These are phyloP conservation scores for Trichomonascaceae sp. DNA, from an alignment of 1,139 yeast genomes.

Conservation along the genomic window DNA sequence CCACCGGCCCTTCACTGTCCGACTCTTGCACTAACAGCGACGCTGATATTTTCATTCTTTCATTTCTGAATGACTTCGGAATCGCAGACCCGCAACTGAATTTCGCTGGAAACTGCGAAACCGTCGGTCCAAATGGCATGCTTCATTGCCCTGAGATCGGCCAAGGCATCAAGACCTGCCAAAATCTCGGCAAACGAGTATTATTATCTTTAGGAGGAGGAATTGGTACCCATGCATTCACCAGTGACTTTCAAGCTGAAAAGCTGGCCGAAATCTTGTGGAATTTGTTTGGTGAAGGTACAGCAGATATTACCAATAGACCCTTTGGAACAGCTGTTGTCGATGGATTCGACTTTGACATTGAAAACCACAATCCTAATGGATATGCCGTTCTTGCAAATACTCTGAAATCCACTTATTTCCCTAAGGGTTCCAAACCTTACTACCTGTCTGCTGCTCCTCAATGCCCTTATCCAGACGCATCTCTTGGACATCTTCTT, in stretches of 20 bases:
- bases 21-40: slow-evolving; percentile 63
- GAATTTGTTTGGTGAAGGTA: slow-evolving; percentile 79
- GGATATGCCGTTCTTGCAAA: slow-evolving; percentile 50
- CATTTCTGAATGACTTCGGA: slow-evolving; percentile 65
- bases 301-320: slow-evolving; percentile 41
- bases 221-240: slow-evolving; percentile 67
- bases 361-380: slow-evolving; percentile 47
- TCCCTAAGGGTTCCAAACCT: slow-evolving; percentile 34
- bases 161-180: slow-evolving; percentile 72
- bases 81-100: slow-evolving; percentile 46
- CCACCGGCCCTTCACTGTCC: slow-evolving; percentile 61
- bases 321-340: slow-evolving; percentile 66
- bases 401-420: slow-evolving; percentile 50
- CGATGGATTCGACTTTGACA: slow-evolving; percentile 70
- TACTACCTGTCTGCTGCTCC: slow-evolving; percentile 91
- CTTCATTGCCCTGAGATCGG: slow-evolving; percentile 36
- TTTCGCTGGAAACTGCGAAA: slow-evolving; percentile 44
- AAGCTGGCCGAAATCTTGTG: slow-evolving; percentile 70
- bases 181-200: slow-evolving; percentile 66
- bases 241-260: slow-evolving; percentile 52
- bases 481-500: slow-evolving; percentile 63
- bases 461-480: slow-evolving; percentile 91
- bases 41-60: slow-evolving; percentile 64
- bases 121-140: slow-evolving; percentile 26
- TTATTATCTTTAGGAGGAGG: slow-evolving; percentile 90